Base-by-base conservation (phyloP, 257 asterid species). In the Jacaranda mimosifolia region DNA sequence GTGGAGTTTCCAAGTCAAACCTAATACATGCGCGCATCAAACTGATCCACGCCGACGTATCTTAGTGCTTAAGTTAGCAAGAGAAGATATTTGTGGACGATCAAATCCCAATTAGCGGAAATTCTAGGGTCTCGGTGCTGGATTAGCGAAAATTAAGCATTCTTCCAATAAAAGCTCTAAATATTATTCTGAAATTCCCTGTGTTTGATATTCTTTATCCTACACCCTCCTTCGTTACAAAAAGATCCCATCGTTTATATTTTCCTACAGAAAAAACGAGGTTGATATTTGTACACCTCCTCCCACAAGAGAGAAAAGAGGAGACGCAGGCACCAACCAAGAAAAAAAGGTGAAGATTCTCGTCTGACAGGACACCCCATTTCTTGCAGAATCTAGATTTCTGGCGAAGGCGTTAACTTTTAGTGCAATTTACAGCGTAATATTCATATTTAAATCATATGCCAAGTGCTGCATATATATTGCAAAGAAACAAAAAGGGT, bases 321-420 rank as follows among this genome's bases (percentile, higher is more conserved):
- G 91, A 85, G 94, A 77, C 89, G 88, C 87, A 77, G 91, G 77
- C 86, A 76, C 83, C 85, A 49, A 83, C 77, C 80, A 45, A 73
- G 67, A 70, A 64, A 45, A 42, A 81, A 84, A 84, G 86, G 89
- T 78, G 76, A 82, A 85, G 86, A 85, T 85, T 89, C 85, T 80
- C 84, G 68, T 79, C 86, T 86, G 88, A 68, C 82, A 77, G 49
- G 83, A 64, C 77, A 83, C 79, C 80, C 83, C 83, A 75, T 80
- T 80, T 77, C 77, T 71, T 69, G 49, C 49, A 63, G 74, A 73
- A 67, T 81, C 74, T 76, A n/a, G 65, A 78, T 78, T 83, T 80
- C 72, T 63, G 82, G 77, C 75, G 64, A 77, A 35, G 86, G 80
- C 85, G 77, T 80, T 87, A 70, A 35, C 64, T 75, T 80, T 85